phyloP scores from a whole-genome alignment of 768 basidiomycete genomes.

The Mycena olivaceomarginata region DNA sequence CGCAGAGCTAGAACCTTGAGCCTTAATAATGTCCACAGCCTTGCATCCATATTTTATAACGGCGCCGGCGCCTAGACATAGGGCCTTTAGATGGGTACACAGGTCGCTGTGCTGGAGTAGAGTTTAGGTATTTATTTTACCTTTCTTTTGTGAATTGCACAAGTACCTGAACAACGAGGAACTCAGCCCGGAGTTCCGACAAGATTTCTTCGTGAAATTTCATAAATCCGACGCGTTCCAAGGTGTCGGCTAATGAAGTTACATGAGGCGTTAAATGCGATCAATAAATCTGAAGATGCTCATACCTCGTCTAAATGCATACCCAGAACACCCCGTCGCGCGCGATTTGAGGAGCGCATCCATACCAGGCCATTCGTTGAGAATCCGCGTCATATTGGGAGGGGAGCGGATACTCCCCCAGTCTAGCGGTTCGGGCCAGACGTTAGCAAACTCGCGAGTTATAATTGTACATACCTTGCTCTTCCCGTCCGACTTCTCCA shows the following conservation, averaged over 20 bases:
- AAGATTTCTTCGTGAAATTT: conserved; percentile 33
- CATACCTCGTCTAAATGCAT: conserved; percentile 14
- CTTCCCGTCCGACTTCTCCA: conserved; percentile 6
- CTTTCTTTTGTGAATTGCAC: too few relatives aligned
- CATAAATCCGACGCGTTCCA: conserved; percentile 29
- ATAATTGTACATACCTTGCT: not conserved
- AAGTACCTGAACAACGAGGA: conserved; percentile 28
- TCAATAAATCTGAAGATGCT: not conserved
- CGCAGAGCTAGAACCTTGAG: not conserved
- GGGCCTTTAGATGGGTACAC: conserved; percentile 4
- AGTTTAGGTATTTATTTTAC: not conserved
- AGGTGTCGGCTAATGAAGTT: conserved; percentile 23
- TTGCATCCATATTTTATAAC: conserved; percentile 13
- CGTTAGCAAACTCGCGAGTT: not conserved
- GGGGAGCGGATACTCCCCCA: conserved; percentile 29
- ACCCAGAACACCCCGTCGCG: conserved; percentile 32
- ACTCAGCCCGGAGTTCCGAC: conserved; percentile 26
- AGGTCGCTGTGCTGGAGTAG: conserved; percentile 27
- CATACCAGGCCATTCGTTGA: conserved; percentile 36
- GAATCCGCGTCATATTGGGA: too few relatives aligned
- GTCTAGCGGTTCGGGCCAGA: conserved; percentile 1
- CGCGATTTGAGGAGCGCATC: not conserved
- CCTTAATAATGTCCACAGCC: not conserved
- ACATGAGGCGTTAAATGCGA: conserved; percentile 3
- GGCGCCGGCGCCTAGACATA: conserved; percentile 31